Conservation (phyloP, 148 eudicot species). For the Salicornia ramosissima region DNA sequence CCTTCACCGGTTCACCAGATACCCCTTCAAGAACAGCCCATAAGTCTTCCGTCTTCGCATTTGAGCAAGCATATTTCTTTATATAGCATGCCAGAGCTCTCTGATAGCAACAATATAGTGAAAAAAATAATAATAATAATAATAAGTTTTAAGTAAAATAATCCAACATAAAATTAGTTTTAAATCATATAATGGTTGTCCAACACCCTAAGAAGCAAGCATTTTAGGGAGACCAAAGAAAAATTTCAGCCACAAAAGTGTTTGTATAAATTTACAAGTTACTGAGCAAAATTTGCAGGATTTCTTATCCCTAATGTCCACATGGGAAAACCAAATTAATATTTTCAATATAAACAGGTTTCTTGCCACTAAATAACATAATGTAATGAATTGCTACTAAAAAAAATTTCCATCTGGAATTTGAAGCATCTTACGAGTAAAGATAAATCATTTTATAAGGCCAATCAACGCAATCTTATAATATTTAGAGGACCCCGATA, state of each 20-base stretch:
- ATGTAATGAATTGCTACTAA: no score
- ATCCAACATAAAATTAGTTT: no score
- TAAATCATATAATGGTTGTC: no score
- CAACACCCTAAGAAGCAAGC: neutral
- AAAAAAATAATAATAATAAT: no score
- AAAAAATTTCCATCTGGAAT: neutral
- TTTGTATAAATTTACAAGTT: neutral
- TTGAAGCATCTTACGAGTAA: neutral
- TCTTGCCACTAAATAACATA: neutral
- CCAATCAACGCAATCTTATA: neutral
- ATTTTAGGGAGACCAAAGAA: neutral
- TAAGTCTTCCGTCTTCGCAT: constrained; percentile 94
- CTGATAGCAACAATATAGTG: constrained; percentile 31
- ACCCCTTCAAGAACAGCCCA: constrained; percentile 91
- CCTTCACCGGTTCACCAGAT: constrained; percentile 86
- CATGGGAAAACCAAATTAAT: neutral
- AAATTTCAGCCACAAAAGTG: neutral
- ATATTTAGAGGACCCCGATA: neutral
- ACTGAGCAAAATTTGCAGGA: neutral
- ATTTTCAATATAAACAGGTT: neutral
- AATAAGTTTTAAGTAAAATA: no score
- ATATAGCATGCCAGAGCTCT: constrained; percentile 87
- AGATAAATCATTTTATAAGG: constrained; percentile 1
- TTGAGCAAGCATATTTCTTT: constrained; percentile 78
- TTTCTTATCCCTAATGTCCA: neutral